Evolutionary conservation across 768 basidiomycete species (phyloP).

Genomic region (Suillus subluteus): DNA sequence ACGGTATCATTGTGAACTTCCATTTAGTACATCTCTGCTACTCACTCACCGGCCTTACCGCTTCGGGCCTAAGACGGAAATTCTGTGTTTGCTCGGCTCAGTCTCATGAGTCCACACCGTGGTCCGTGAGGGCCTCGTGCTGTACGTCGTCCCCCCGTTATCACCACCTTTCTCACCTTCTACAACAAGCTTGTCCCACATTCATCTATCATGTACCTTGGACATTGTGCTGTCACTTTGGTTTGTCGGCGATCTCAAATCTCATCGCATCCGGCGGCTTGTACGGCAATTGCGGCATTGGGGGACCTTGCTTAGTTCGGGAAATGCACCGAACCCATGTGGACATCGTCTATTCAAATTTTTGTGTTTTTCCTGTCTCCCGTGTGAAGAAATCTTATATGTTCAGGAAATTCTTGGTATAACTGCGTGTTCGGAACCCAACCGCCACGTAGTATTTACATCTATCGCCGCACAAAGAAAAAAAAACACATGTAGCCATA

Average conservation of each 20-base stretch:
- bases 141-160: constrained; percentile 14
- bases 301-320: constrained; percentile 14
- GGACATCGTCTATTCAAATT: constrained; percentile 25
- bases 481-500: constrained; percentile 27
- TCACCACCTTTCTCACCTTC: constrained; percentile 24
- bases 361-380: constrained; percentile 19
- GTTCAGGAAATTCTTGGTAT: constrained; percentile 9
- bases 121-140: too few relatives aligned
- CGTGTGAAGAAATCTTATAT: constrained; percentile 25
- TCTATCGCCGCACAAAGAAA: constrained; percentile 36
- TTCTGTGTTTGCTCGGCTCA: constrained; percentile 29
- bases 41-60: constrained; percentile 13
- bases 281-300: constrained; percentile 16
- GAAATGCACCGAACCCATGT: constrained; percentile 12
- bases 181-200: constrained; percentile 25
- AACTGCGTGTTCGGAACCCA: constrained; percentile 29
- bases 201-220: constrained; percentile 15
- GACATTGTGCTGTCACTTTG: constrained; percentile 8
- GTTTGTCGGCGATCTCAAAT: constrained; percentile 8
- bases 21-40: constrained; percentile 29
- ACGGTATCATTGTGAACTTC: constrained; percentile 29
- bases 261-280: constrained; percentile 20
- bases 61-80: constrained; percentile 36
- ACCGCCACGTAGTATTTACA: constrained; percentile 33
- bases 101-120: constrained; percentile 15